Evolutionary conservation across 192 early-diverging fungal species (phyloP), one percentile per base, ranked within the genome.

Genomic region (Coemansia sp.): DNA sequence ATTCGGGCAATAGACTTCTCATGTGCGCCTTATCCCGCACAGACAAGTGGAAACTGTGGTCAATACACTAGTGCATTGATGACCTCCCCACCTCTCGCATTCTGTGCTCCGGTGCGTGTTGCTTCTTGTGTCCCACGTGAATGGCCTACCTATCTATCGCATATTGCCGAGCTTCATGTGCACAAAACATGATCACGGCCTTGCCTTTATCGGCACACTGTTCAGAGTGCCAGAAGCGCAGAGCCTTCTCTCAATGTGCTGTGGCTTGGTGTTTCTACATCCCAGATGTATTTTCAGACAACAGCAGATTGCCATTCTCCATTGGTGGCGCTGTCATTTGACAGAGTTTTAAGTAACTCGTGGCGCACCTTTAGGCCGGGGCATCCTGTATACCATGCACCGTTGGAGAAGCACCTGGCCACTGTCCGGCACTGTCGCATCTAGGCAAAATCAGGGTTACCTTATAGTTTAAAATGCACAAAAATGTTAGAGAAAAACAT

Each of bases 21-120:
- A 21, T 20, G 56, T 31, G 56, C 35, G 33, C 33, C 33, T 10
- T 36, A 18, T 36, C 56, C 3, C 21, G 16, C 56, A 58, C 20
- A 58, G 18, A 58, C 56, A 58, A 37, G 18, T 37, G 56, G 13
- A 58, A 37, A 37, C 2, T 36, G 56, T 37, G 52, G 52, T 58
- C 13, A 58, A 36, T 37, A 58, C 7, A 9, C 31, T 3, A 58
- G 20, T 58, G 56, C 56, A 58, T 58, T 58, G 34, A 58, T 31
- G 20, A 28, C 25, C 8, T 33, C 28, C 25, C 3, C 48, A n/a
- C 25, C 13, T 48, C 45, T 55, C 52, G 4, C 26, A 2, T 9
- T 58, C 31, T 34, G 7, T 34, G 33, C 20, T 34, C 56, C 28
- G 36, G 35, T 37, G 8, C 34, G 56, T 6, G 31, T 36, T 34